Conservation (phyloP, 768 basidiomycete genomes). For the Lactifluus volemus region DNA sequence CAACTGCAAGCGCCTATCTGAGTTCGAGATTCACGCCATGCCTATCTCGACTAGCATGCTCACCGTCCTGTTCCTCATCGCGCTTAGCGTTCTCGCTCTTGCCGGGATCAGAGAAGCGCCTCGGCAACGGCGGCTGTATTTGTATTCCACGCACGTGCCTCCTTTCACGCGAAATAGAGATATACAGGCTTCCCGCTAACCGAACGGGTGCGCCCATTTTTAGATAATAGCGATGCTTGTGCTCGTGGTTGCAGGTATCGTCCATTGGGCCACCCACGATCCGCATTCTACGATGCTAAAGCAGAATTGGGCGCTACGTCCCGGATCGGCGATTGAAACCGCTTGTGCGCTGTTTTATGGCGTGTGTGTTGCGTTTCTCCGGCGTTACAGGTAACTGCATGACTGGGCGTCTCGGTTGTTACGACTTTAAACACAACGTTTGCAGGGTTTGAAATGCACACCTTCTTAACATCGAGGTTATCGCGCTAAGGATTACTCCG, state of each 20-base stretch:
- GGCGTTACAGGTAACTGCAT: slow-evolving; percentile 16
- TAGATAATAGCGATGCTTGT: slow-evolving; percentile 15
- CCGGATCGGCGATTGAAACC: slow-evolving; percentile 9
- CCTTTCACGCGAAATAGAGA: not conserved
- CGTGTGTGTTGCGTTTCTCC: slow-evolving; percentile 18
- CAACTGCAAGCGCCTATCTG: slow-evolving; percentile 18
- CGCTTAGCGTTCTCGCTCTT: slow-evolving; percentile 13
- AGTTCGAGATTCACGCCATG: slow-evolving; percentile 11
- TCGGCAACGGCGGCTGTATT: slow-evolving; percentile 12
- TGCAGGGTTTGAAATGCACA: slow-evolving; percentile 20
- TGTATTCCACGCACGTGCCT: slow-evolving; percentile 14
- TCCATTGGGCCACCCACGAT: slow-evolving; percentile 16
- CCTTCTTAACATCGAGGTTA: slow-evolving; percentile 18
- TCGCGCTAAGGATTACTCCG: slow-evolving; percentile 14
- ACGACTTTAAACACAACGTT: not conserved
- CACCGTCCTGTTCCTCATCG: slow-evolving; percentile 14
- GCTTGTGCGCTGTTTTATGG: slow-evolving; percentile 14
- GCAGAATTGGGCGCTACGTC: slow-evolving; percentile 16
- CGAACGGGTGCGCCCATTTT: not conserved
- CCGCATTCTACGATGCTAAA: slow-evolving; percentile 13
- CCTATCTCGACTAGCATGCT: slow-evolving; percentile 10
- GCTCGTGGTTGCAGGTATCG: slow-evolving; percentile 6
- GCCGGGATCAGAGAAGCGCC: slow-evolving; percentile 18
- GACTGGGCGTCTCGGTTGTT: not conserved
- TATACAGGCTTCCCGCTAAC: not conserved